Conservation (phyloP, 2,329 filamentous ascomycete genomes). For the Hymenoscyphus salicellus region DNA sequence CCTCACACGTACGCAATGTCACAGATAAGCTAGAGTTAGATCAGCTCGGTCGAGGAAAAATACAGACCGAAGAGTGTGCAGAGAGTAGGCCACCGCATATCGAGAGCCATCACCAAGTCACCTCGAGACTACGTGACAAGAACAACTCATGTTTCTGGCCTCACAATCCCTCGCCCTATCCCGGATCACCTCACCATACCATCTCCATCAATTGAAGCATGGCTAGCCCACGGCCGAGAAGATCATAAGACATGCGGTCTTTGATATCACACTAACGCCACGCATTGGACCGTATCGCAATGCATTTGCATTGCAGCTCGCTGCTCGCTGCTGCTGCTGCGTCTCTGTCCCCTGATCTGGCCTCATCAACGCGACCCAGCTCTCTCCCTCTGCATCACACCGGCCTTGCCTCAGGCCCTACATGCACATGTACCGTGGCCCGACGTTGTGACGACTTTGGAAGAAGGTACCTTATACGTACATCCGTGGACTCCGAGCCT, state of each 20-base stretch:
- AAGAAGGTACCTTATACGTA: neutral
- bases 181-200: neutral
- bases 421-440: neutral
- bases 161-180: neutral
- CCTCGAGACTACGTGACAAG: conserved; percentile 1
- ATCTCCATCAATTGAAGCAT: conserved; percentile 1
- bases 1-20: neutral
- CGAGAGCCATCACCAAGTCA: neutral
- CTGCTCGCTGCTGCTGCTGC: neutral
- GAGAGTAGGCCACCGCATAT: conserved; percentile 4
- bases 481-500: conserved; percentile 1
- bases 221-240: neutral
- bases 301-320: neutral
- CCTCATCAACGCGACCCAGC: neutral
- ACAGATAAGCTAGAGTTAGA: conserved; percentile 9
- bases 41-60: conserved; percentile 5
- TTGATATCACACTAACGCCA: conserved; percentile 4
- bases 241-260: conserved; percentile 2
- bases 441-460: neutral
- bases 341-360: neutral
- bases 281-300: conserved; percentile 10
- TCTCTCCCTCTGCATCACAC: neutral
- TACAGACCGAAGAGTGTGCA: conserved; percentile 6
- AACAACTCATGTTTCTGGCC: conserved; percentile 1
- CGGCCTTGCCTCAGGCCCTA: neutral